phyloP scores from a whole-genome alignment of 345 rosid species.

The Citrus cavaleriei region DNA sequence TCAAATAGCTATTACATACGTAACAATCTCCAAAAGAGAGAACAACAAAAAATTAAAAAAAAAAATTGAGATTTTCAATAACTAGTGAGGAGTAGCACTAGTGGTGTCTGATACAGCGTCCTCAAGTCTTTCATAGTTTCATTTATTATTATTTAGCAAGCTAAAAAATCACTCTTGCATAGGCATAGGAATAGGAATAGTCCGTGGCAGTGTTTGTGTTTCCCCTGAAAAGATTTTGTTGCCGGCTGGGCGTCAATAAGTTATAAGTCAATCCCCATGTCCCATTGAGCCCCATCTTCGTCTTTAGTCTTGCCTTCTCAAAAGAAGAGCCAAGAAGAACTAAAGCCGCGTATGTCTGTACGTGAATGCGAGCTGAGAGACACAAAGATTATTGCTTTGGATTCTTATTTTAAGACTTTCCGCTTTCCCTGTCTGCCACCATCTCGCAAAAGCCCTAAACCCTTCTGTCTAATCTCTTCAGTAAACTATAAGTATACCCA shows the following conservation, averaged over 20 bases:
- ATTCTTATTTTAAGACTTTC: slow-evolving; percentile 22
- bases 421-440: slow-evolving; percentile 32
- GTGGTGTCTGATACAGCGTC: too few species aligned
- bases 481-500: not conserved
- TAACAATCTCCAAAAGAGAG: too few species aligned
- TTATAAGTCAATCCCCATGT: not conserved
- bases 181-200: too few species aligned
- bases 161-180: too few species aligned
- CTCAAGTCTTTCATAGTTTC: too few species aligned
- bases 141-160: too few species aligned
- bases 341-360: slow-evolving; percentile 12
- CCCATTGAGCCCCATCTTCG: not conserved
- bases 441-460: slow-evolving; percentile 11
- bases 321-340: slow-evolving; percentile 42
- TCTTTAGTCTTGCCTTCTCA: slow-evolving; percentile 16
- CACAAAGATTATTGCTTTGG: not conserved
- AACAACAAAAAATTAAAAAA: too few species aligned
- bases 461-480: not conserved
- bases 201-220: too few species aligned
- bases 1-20: too few species aligned
- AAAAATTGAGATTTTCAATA: too few species aligned
- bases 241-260: not conserved
- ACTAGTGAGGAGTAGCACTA: too few species aligned
- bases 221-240: not conserved
- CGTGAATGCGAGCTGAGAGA: too few species aligned